Conservation (phyloP, 371 early-diverging fungal genomes). For the Blastocladiella emersonii region DNA sequence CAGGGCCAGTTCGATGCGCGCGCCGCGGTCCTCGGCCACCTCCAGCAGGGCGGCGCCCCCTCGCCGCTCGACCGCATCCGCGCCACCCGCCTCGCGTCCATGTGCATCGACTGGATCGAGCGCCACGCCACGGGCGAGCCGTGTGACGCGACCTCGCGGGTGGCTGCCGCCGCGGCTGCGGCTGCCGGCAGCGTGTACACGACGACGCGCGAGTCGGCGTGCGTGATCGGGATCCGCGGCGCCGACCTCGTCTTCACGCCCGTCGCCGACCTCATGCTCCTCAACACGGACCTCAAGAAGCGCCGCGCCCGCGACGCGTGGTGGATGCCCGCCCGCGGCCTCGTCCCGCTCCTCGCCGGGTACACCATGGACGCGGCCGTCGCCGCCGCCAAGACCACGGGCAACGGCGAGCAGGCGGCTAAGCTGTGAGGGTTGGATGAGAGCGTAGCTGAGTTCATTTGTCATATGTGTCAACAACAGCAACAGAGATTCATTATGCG, state of each 20-base stretch:
- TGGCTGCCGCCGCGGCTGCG: too few relatives aligned
- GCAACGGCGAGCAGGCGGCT: too few relatives aligned
- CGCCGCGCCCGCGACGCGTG: conserved; percentile 54
- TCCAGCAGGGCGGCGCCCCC: conserved; percentile 94
- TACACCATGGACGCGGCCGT: too few relatives aligned
- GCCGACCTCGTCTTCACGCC: conserved; percentile 58
- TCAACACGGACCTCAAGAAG: conserved; percentile 61
- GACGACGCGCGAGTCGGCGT: conserved; percentile 38
- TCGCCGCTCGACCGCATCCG: conserved; percentile 92
- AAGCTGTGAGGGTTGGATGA: too few relatives aligned
- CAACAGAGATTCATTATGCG: too few relatives aligned
- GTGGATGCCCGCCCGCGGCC: conserved; percentile 56
- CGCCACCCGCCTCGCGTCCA: conserved; percentile 70
- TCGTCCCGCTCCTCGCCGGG: conserved; percentile 25
- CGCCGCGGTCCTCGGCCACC: conserved; percentile 86
- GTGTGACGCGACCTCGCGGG: conserved; percentile 13
- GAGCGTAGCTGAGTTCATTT: too few relatives aligned
- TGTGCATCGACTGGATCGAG: conserved; percentile 42
- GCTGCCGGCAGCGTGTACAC: conserved; percentile 45
- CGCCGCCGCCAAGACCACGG: too few relatives aligned
- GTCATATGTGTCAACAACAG: too few relatives aligned
- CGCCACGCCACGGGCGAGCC: conserved; percentile 22
- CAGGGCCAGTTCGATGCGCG: conserved; percentile 78
- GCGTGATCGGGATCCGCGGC: conserved; percentile 74
- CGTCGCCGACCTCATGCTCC: conserved; percentile 38